phyloP scores from a whole-genome alignment of 768 basidiomycete genomes.

The Naganishia kalamii region DNA sequence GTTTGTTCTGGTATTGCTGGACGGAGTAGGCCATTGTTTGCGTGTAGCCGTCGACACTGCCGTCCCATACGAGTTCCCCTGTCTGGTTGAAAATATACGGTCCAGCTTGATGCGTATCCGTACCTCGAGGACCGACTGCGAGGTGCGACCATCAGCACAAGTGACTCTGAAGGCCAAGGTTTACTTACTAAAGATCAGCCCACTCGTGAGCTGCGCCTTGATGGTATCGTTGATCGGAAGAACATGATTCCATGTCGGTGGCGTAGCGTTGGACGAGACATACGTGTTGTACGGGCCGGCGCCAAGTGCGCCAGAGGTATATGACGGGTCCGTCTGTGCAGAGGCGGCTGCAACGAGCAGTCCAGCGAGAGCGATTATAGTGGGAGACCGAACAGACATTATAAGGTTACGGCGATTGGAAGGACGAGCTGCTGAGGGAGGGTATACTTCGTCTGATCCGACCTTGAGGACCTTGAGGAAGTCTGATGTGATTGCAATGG shows the following conservation, averaged over 20 bases:
- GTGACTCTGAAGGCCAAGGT: not conserved
- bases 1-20: conserved; percentile 27
- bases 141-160: not conserved
- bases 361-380: not conserved
- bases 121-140: conserved; percentile 15
- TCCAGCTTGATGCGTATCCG: conserved; percentile 4
- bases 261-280: conserved; percentile 5
- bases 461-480: too few relatives aligned
- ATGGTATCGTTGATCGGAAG: conserved; percentile 17
- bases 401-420: not conserved
- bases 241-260: conserved; percentile 17
- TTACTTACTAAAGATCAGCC: conserved; percentile 1
- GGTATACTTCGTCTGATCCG: too few relatives aligned
- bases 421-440: too few relatives aligned
- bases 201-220: not conserved
- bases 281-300: conserved; percentile 17
- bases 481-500: too few relatives aligned
- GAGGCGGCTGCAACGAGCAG: not conserved
- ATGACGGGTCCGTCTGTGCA: not conserved
- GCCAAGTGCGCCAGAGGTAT: conserved; percentile 15
- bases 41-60: conserved; percentile 20
- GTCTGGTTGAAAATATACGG: conserved; percentile 18
- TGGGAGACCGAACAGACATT: not conserved
- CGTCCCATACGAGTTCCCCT: conserved; percentile 23
- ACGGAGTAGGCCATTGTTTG: conserved; percentile 30